Percentiles rank a stretch among this genome's conserved stretches.
These are phyloP conservation scores for Phylloporus sp. DNA, from an alignment of 1,284 basidiomycete species.

Conservation along the genomic window DNA sequence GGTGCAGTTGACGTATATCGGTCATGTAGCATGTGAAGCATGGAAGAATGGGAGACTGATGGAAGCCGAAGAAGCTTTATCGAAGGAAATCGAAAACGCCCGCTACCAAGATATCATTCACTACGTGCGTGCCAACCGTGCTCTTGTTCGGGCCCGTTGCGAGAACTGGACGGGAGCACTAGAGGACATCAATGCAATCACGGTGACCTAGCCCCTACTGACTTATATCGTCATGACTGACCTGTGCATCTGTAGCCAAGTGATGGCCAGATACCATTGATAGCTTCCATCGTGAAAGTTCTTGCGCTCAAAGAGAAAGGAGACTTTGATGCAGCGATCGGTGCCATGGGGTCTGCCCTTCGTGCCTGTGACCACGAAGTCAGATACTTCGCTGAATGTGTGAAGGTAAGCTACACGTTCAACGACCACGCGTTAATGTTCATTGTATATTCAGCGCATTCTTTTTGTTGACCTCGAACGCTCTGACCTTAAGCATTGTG, in stretches of 20 bases:
- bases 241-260: background rate
- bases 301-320: slow-evolving; percentile 4
- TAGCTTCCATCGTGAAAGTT: slow-evolving; percentile 13
- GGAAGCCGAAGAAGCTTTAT: background rate
- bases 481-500: background rate
- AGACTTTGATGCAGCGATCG: background rate
- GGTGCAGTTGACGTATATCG: background rate
- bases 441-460: slow-evolving; percentile 6
- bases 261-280: background rate
- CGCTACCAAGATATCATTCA: background rate
- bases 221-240: background rate
- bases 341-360: slow-evolving; percentile 1
- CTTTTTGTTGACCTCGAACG: background rate
- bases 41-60: background rate
- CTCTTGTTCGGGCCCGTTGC: background rate
- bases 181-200: background rate
- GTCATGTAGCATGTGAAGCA: background rate
- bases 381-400: slow-evolving; percentile 6
- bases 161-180: background rate
- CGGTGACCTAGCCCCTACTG: background rate
- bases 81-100: background rate
- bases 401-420: slow-evolving; percentile 7
- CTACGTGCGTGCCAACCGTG: background rate
- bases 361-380: background rate
- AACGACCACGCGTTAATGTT: background rate